phyloP scores from a whole-genome alignment of 106 monocot species.

The Agapanthus africanus region DNA sequence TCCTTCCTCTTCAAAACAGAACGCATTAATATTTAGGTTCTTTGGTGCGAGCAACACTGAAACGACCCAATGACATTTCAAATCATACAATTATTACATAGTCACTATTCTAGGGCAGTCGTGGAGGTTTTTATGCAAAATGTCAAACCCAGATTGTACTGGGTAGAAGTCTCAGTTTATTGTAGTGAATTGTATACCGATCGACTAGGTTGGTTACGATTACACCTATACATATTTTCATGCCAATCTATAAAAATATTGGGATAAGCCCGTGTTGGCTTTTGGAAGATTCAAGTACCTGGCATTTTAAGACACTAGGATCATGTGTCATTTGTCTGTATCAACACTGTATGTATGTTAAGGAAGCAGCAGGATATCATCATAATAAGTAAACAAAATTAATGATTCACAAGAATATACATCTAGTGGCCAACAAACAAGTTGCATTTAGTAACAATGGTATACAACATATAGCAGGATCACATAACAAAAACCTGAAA shows the following conservation, averaged over 20 bases:
- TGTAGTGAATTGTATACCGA: neutral
- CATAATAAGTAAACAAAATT: neutral
- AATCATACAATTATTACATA: too few species aligned
- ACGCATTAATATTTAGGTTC: too few species aligned
- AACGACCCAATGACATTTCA: too few species aligned
- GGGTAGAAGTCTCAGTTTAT: neutral
- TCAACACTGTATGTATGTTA: neutral
- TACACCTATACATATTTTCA: neutral
- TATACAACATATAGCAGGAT: conserved; percentile 4
- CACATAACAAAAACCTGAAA: neutral
- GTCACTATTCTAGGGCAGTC: too few species aligned
- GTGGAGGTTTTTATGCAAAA: neutral
- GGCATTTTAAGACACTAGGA: neutral
- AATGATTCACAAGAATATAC: neutral
- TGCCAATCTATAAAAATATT: neutral
- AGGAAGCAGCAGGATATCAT: neutral
- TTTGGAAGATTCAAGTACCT: neutral
- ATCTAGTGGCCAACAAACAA: neutral
- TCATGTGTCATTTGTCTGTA: too few species aligned
- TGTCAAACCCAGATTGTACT: neutral
- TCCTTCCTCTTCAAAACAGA: neutral
- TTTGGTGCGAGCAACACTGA: too few species aligned
- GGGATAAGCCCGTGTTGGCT: neutral
- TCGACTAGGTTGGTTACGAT: neutral
- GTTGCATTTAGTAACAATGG: neutral